These are phyloP conservation scores for Aspergillus aculeatinus DNA, from an alignment of 2,329 filamentous ascomycete species.

Conservation along the genomic window DNA sequence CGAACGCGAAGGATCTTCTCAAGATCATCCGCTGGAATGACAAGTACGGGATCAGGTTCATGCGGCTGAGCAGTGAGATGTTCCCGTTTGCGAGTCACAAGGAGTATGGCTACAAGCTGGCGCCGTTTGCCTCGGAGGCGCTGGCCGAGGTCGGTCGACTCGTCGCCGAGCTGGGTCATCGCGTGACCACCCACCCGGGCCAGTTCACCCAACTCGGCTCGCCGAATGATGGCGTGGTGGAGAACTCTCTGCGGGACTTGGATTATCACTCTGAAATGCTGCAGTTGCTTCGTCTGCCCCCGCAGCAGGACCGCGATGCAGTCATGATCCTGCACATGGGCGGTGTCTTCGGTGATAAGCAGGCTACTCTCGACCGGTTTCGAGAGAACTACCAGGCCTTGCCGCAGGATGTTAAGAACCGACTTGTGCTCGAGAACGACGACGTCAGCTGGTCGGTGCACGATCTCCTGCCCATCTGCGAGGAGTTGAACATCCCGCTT, in stretches of 20 bases:
- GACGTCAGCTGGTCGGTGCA: constrained; percentile 92
- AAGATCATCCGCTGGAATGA: constrained; percentile 94
- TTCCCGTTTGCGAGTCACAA: constrained; percentile 92
- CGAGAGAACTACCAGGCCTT: constrained; percentile 69
- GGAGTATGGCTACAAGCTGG: constrained; percentile 81
- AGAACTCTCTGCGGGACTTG: constrained; percentile 74
- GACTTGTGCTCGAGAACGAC: constrained; percentile 89
- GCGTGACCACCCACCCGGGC: constrained; percentile 86
- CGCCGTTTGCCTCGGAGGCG: constrained; percentile 75
- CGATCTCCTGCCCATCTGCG: constrained; percentile 82
- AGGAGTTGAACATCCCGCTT: constrained; percentile 89
- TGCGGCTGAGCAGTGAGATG: constrained; percentile 92
- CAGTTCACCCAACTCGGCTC: constrained; percentile 91
- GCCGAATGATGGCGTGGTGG: constrained; percentile 73
- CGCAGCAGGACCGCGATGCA: constrained; percentile 77
- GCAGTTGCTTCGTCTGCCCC: constrained; percentile 70
- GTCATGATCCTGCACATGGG: constrained; percentile 96
- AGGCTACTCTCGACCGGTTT: constrained; percentile 74
- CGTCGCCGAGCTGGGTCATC: constrained; percentile 74
- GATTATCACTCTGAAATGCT: constrained; percentile 88
- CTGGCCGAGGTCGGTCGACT: constrained; percentile 75
- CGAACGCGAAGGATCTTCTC: constrained; percentile 77
- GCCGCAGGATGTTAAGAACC: constrained; percentile 69
- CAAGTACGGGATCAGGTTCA: constrained; percentile 85
- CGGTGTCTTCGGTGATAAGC: constrained; percentile 84